Evolutionary conservation across 2,329 filamentous ascomycete species (phyloP).

Genomic region (Dactylellina parvicollis): DNA sequence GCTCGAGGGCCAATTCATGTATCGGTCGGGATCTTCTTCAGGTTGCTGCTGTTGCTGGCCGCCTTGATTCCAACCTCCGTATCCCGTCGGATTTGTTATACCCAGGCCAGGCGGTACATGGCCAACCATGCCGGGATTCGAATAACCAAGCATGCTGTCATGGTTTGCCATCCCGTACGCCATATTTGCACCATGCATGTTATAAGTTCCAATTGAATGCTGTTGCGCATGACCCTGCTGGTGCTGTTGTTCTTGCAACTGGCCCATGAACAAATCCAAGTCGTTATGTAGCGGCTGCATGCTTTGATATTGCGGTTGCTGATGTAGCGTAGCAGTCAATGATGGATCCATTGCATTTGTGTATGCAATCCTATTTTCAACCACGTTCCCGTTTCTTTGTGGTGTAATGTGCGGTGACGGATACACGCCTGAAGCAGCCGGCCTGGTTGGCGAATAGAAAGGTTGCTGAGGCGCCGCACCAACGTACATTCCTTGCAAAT

Average conservation of each 20-base stretch:
- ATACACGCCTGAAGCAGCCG: conserved; percentile 33
- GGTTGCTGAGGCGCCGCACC: conserved; percentile 14
- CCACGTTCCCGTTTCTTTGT: conserved; percentile 45
- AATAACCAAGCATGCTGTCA: conserved; percentile 43
- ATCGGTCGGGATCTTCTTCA: conserved; percentile 45
- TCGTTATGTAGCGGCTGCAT: conserved; percentile 42
- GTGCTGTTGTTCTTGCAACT: conserved; percentile 45
- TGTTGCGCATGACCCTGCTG: conserved; percentile 27
- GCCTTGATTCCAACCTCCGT: conserved; percentile 44
- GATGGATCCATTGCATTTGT: conserved; percentile 38
- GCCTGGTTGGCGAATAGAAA: conserved; percentile 52
- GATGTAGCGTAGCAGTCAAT: conserved; percentile 29
- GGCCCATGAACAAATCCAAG: conserved; percentile 43
- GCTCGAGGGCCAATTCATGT: conserved; percentile 39
- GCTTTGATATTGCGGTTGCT: conserved; percentile 32
- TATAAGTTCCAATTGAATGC: conserved; percentile 36
- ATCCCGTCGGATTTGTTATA: conserved; percentile 39
- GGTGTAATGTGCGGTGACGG: conserved; percentile 42
- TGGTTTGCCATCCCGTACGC: conserved; percentile 29
- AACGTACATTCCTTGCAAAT: conserved; percentile 45
- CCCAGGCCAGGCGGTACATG: conserved; percentile 44
- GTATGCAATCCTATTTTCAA: conserved; percentile 41
- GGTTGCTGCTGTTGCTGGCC: conserved; percentile 26
- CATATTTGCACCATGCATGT: conserved; percentile 29
- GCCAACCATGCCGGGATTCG: conserved; percentile 25